phyloP scores from a whole-genome alignment of 2,329 filamentous ascomycete genomes.

The Rutstroemia sp. region DNA sequence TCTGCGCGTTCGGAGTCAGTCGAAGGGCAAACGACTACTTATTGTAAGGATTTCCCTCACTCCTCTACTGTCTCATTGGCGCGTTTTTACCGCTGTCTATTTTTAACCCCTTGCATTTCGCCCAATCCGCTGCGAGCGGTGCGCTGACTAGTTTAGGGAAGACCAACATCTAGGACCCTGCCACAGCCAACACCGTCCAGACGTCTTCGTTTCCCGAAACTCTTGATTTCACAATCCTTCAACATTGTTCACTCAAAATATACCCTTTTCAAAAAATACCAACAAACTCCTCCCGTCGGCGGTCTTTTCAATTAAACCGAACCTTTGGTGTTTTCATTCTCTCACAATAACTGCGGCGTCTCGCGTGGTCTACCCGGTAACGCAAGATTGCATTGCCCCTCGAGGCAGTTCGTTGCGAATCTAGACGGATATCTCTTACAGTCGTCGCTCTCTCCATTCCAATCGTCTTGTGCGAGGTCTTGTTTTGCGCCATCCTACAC shows the following conservation, averaged over 20 bases:
- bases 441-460: conserved; percentile 3
- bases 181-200: conserved; percentile 7
- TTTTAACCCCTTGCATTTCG: conserved; percentile 8
- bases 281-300: neutral
- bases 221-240: conserved; percentile 6
- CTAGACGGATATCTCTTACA: conserved; percentile 4
- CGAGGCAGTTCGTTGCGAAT: conserved; percentile 2
- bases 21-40: neutral
- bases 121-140: conserved; percentile 9
- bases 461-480: conserved; percentile 1
- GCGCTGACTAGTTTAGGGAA: conserved; percentile 9
- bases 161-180: conserved; percentile 5
- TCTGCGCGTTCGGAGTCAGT: neutral
- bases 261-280: neutral
- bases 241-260: conserved; percentile 1
- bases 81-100: conserved; percentile 7
- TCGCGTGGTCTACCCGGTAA: conserved; percentile 7
- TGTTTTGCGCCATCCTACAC: neutral
- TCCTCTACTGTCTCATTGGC: neutral
- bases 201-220: conserved; percentile 9
- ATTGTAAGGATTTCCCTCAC: conserved; percentile 3
- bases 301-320: neutral
- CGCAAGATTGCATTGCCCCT: conserved; percentile 5
- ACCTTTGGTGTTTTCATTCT: neutral
- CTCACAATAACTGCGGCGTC: conserved; percentile 6